phyloP scores from a whole-genome alignment of 371 early-diverging fungal species.

The Smittium culicis region DNA sequence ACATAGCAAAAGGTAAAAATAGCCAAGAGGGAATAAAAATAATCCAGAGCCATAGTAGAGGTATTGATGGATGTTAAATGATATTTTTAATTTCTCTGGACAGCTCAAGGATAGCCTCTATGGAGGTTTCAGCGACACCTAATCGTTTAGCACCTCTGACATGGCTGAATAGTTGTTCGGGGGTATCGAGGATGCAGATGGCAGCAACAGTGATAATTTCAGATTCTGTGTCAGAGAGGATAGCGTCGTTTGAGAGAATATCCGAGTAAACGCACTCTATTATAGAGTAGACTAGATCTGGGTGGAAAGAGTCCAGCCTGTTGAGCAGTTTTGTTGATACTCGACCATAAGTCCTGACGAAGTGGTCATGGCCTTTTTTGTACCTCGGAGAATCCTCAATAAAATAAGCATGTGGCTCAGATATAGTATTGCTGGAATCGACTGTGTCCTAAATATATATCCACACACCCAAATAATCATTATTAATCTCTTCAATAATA shows the following conservation, averaged over 20 bases:
- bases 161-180: conserved; percentile 39
- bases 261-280: neutral
- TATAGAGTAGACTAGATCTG: neutral
- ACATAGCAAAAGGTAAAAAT: too few relatives aligned
- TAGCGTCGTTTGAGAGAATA: neutral
- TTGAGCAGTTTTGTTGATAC: neutral
- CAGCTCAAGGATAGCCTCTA: conserved; percentile 16
- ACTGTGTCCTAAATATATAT: too few relatives aligned
- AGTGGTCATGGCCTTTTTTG: neutral
- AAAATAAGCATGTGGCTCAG: neutral
- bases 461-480: too few relatives aligned
- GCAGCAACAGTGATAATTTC: conserved; percentile 37
- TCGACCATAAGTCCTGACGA: neutral
- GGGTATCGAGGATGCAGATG: conserved; percentile 33
- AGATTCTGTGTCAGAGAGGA: conserved; percentile 17
- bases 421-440: neutral
- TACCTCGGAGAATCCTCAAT: neutral
- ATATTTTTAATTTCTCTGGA: conserved; percentile 10
- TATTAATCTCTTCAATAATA: too few relatives aligned
- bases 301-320: neutral
- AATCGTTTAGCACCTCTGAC: conserved; percentile 20
- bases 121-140: conserved; percentile 18
- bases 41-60: too few relatives aligned
- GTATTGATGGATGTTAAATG: too few relatives aligned
- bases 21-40: too few relatives aligned